A percentile compares a stretch with the other conserved stretches of the same genome.
Conservation (phyloP, 1,139 yeast species). For the Taphrina sp. region DNA sequence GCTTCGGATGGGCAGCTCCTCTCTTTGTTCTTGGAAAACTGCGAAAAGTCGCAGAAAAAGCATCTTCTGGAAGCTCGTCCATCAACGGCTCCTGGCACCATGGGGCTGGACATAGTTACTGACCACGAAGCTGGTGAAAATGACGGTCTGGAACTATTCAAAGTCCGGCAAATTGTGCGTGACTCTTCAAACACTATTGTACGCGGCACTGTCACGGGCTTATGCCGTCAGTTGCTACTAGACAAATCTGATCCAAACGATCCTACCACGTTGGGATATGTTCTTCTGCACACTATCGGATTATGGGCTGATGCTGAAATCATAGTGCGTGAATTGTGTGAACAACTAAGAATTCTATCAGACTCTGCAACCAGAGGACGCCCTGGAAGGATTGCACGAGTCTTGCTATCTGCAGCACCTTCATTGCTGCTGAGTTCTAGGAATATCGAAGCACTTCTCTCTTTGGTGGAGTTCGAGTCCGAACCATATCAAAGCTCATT, state of each 20-base stretch:
- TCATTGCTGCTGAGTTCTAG: conserved; percentile 18
- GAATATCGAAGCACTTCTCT: conserved; percentile 15
- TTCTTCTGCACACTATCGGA: conserved; percentile 7
- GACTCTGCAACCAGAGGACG: background rate
- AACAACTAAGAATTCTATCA: background rate
- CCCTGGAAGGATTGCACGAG: background rate
- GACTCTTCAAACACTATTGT: background rate
- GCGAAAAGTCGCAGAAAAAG: too few relatives aligned
- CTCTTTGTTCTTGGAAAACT: too few relatives aligned
- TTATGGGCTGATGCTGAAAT: conserved; percentile 14
- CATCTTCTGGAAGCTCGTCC: too few relatives aligned
- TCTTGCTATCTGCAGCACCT: background rate
- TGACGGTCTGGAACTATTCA: conserved; percentile 10
- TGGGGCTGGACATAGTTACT: too few relatives aligned
- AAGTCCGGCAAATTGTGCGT: conserved; percentile 5
- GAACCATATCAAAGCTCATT: background rate
- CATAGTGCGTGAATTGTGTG: conserved; percentile 4
- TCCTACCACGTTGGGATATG: background rate
- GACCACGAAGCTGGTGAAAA: too few relatives aligned
- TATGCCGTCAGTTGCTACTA: conserved; percentile 1
- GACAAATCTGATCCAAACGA: background rate
- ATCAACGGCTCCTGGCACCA: too few relatives aligned
- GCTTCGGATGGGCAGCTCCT: too few relatives aligned
- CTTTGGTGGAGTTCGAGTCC: conserved; percentile 2
- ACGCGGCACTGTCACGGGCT: conserved; percentile 2